phyloP scores from a whole-genome alignment of 768 basidiomycete genomes.

The Serendipita sp. region DNA sequence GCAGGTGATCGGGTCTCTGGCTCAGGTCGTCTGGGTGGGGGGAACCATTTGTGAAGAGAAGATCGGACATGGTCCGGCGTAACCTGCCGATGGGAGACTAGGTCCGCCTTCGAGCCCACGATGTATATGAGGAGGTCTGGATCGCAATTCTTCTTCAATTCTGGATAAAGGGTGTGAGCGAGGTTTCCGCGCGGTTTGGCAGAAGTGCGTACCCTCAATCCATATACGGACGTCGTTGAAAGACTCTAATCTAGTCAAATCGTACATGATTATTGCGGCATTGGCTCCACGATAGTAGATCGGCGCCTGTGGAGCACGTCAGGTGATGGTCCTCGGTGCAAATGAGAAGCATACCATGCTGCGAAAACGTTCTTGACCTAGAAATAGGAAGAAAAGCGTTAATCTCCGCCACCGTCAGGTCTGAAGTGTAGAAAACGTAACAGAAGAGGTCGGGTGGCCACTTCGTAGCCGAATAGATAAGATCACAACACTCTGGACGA shows the following conservation, averaged over 20 bases:
- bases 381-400: not conserved
- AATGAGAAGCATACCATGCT: conserved; percentile 47
- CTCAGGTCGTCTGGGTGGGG: conserved; percentile 50
- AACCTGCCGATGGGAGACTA: conserved; percentile 54
- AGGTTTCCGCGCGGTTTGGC: conserved; percentile 8
- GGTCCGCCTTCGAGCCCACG: conserved; percentile 85
- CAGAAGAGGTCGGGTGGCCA: too few relatives aligned
- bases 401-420: not conserved
- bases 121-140: conserved; percentile 87
- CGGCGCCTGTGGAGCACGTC: conserved; percentile 43
- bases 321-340: not conserved
- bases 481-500: not conserved
- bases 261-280: conserved; percentile 86
- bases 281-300: conserved; percentile 97
- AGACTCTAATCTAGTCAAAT: conserved; percentile 77
- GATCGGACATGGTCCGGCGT: conserved; percentile 71
- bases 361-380: conserved; percentile 79
- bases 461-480: not conserved
- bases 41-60: conserved; percentile 76
- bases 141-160: conserved; percentile 79
- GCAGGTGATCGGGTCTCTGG: conserved; percentile 31
- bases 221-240: conserved; percentile 87
- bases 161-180: conserved; percentile 26
- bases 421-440: not conserved
- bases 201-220: conserved; percentile 45